Evolutionary conservation across 2,329 filamentous ascomycete species (phyloP), one percentile per base, ranked within the genome.

Genomic region (Tolypocladium paradoxum): DNA sequence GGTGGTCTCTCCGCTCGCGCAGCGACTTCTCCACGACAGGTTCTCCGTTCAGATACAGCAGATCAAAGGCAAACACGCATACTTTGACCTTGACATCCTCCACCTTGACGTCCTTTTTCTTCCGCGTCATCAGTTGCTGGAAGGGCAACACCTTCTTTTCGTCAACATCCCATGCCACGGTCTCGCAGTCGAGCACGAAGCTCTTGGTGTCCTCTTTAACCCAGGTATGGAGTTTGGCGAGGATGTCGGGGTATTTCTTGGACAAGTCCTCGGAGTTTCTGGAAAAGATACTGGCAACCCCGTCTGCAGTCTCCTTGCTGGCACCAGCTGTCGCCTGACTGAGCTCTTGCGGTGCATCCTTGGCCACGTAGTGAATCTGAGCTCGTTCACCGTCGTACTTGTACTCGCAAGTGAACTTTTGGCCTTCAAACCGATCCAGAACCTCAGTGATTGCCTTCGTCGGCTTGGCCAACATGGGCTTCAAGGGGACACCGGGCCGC

Each of bases 361-460:
- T 88, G 5, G 91, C 85, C 34, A 97, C 90, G 61, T 95, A 99
- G 67, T 99, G 93, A 50, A 99, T 97, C 67, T 99, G 93, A n/a
- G 93, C 93, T 65, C 93, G 81, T 70, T 99, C 93, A 49, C 93
- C 93, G 63, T 99, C 93, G 65, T 99, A 99, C 70, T 99, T 99
- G 77, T 95, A 99, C 68, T 99, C 93, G 72, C 93, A 99, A 1
- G 93, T 97, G 64, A 99, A 99, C 29, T 86, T 87, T 65, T 96
- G 93, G 58, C 88, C 84, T 66, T 97, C 93, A 60, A 99, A 99
- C 6, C 93, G 88, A 69, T 99, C 92, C 12, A 99, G 78, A 0
- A 99, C 93, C 71, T 99, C 93, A 1, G 91, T 96, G 62, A 99
- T 96, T 6, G 93, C 91, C 69, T 99, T 99, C 11, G 93, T 99